Evolutionary conservation across 2,329 filamentous ascomycete genomes (phyloP).

Genomic region (Paecilomyces formosus): DNA sequence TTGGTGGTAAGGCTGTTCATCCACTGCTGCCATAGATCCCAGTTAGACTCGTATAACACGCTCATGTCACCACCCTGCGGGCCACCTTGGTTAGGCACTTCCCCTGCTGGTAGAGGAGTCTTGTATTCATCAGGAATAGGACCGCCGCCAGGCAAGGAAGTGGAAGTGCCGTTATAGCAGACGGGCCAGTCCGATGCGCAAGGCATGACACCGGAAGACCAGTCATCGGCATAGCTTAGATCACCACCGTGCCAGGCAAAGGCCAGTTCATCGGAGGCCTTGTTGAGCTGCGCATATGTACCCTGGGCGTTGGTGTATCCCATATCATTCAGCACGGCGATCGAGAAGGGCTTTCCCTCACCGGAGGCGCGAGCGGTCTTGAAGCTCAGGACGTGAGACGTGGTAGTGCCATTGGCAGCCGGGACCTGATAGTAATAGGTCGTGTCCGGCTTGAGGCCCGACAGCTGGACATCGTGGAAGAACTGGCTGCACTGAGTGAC

Average conservation of each 20-base stretch:
- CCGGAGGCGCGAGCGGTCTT: slow-evolving; percentile 40
- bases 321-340: slow-evolving; percentile 48
- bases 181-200: slow-evolving; percentile 43
- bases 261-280: slow-evolving; percentile 37
- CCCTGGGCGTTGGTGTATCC: slow-evolving; percentile 47
- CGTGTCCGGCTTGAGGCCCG: slow-evolving; percentile 32
- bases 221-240: slow-evolving; percentile 45
- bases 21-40: slow-evolving; percentile 48
- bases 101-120: slow-evolving; percentile 39
- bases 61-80: slow-evolving; percentile 44
- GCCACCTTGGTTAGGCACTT: slow-evolving; percentile 39
- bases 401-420: slow-evolving; percentile 43
- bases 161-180: slow-evolving; percentile 45
- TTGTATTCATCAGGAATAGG: slow-evolving; percentile 35
- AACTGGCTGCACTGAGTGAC: slow-evolving; percentile 46
- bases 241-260: slow-evolving; percentile 50
- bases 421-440: slow-evolving; percentile 47
- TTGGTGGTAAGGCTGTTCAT: slow-evolving; percentile 35
- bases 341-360: slow-evolving; percentile 33
- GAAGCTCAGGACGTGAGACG: slow-evolving; percentile 41
- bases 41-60: slow-evolving; percentile 45
- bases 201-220: slow-evolving; percentile 45
- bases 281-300: slow-evolving; percentile 37
- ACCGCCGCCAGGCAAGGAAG: slow-evolving; percentile 30
- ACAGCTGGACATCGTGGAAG: slow-evolving; percentile 45